Conservation (phyloP, 768 basidiomycete species). For the Calocybe indica region DNA sequence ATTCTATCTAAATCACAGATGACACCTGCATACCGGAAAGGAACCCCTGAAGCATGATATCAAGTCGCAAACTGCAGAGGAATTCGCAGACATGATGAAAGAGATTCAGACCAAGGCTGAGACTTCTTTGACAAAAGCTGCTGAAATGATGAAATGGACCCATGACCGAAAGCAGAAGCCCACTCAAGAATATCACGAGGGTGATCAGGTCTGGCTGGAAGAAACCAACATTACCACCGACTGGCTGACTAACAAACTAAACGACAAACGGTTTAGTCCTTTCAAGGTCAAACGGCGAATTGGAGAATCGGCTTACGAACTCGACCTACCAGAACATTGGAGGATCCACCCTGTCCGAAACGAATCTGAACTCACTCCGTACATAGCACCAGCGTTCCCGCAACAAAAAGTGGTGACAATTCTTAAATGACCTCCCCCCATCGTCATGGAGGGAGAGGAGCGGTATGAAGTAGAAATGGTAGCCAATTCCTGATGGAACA, state of each 20-base stretch:
- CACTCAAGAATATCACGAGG: slow-evolving; percentile 3
- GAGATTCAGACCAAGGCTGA: slow-evolving; percentile 10
- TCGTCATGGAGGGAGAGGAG: no score
- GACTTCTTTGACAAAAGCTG: slow-evolving; percentile 11
- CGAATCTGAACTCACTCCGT: no score
- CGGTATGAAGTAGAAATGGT: no score
- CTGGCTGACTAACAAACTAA: slow-evolving; percentile 1
- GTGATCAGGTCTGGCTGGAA: slow-evolving; percentile 17
- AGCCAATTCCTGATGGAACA: no score
- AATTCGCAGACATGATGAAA: slow-evolving; percentile 15
- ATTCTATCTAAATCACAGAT: slow-evolving; percentile 24
- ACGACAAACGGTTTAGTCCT: slow-evolving; percentile 14
- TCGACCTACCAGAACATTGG: background rate
- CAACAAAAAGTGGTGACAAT: no score
- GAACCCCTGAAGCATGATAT: slow-evolving; percentile 8
- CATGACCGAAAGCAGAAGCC: slow-evolving; percentile 5
- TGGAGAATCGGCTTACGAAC: background rate
- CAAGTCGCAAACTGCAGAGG: slow-evolving; percentile 9
- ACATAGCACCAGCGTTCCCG: no score
- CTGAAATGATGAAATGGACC: slow-evolving; percentile 13
- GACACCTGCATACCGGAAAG: slow-evolving; percentile 13
- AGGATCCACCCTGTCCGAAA: no score
- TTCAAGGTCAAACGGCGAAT: slow-evolving; percentile 13
- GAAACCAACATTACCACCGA: slow-evolving; percentile 9
- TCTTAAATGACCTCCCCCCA: no score